phyloP scores from a whole-genome alignment of 192 early-diverging fungal species.

The Cetraspora pellucida region DNA sequence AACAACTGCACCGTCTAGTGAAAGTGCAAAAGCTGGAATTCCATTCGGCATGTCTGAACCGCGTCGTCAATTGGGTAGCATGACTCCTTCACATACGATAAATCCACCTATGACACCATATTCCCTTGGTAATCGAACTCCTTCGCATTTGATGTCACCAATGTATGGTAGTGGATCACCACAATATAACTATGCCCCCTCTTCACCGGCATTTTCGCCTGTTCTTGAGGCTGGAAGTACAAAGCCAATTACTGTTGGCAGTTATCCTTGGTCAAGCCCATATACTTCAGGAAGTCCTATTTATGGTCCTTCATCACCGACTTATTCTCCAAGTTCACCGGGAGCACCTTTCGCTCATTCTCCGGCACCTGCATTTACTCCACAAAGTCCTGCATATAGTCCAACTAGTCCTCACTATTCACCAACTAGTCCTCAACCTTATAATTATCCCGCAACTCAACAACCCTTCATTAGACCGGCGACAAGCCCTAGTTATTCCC shows the following conservation, averaged over 20 bases:
- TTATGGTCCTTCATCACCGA: conserved; percentile 50
- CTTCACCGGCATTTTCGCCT: conserved; percentile 19
- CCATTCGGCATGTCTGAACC: conserved; percentile 52
- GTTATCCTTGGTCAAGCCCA: conserved; percentile 59
- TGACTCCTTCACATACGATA: conserved; percentile 65
- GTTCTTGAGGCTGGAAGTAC: conserved; percentile 3
- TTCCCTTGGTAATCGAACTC: conserved; percentile 49
- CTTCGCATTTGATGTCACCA: not conserved
- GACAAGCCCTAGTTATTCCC: conserved; percentile 71
- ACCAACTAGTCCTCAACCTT: conserved; percentile 68
- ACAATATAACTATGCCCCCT: not conserved
- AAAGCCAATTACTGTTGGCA: conserved; percentile 28
- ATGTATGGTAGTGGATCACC: conserved; percentile 19
- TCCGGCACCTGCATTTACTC: conserved; percentile 46
- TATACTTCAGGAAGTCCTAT: conserved; percentile 42
- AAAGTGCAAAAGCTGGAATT: conserved; percentile 52
- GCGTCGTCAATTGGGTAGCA: conserved; percentile 54
- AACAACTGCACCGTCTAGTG: conserved; percentile 62
- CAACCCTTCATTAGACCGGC: conserved; percentile 44
- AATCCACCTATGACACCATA: conserved; percentile 80
- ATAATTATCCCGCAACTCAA: not conserved
- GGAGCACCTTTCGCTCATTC: conserved; percentile 46
- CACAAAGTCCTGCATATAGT: conserved; percentile 58
- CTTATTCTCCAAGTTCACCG: conserved; percentile 53
- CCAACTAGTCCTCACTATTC: conserved; percentile 82